Conservation (phyloP, 2,329 filamentous ascomycete genomes). For the Hortaea werneckii region DNA sequence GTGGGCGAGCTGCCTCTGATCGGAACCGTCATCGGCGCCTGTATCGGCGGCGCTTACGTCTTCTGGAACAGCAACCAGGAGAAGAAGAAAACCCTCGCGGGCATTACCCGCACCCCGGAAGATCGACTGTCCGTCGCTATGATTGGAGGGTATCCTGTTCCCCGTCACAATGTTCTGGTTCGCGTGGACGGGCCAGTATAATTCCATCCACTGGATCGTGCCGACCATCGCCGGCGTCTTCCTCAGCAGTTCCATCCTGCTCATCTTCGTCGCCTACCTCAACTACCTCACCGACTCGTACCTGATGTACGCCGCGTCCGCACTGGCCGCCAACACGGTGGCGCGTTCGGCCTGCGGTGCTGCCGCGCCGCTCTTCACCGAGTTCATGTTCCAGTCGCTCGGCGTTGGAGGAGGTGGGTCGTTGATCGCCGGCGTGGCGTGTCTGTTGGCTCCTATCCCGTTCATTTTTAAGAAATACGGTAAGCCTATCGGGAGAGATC, state of each 20-base stretch:
- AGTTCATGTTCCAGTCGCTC: conserved; percentile 23
- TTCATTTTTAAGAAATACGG: conserved; percentile 26
- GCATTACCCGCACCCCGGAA: conserved; percentile 32
- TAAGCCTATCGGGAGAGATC: conserved; percentile 14
- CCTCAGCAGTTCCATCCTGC: conserved; percentile 30
- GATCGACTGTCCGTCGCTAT: conserved; percentile 27
- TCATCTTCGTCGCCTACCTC: conserved; percentile 44
- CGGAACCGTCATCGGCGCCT: conserved; percentile 41
- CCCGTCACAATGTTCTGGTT: conserved; percentile 27
- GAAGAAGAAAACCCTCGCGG: conserved; percentile 29
- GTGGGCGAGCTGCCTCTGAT: conserved; percentile 20
- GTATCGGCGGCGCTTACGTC: conserved; percentile 35
- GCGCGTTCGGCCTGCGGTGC: conserved; percentile 20
- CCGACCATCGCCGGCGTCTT: conserved; percentile 36
- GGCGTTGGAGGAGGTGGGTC: conserved; percentile 22
- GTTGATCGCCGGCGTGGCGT: conserved; percentile 36
- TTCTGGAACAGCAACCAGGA: conserved; percentile 31
- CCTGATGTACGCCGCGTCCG: conserved; percentile 25
- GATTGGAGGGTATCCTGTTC: conserved; percentile 24
- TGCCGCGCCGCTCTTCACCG: conserved; percentile 22
- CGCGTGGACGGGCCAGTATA: conserved; percentile 30
- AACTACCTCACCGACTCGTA: conserved; percentile 48
- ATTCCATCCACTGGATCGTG: conserved; percentile 37
- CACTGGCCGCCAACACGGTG: conserved; percentile 23
- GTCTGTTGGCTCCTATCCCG: conserved; percentile 24